Conservation (phyloP, 768 basidiomycete species). For the Exsudoporus frostii region DNA sequence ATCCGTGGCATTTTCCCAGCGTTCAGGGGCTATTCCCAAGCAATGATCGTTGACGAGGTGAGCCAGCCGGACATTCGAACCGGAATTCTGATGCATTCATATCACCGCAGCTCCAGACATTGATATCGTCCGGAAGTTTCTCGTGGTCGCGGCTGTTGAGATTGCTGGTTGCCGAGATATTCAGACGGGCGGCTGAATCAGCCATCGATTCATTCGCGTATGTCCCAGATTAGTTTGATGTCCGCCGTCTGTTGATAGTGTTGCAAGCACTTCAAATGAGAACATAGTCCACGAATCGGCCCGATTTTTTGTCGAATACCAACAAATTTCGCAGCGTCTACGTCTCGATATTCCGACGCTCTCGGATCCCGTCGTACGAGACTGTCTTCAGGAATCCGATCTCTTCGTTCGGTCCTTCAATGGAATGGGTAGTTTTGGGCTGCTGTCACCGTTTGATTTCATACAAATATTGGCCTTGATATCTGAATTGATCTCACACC, state of each 20-base stretch:
- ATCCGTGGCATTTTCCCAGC: conserved; percentile 76
- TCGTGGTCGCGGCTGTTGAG: conserved; percentile 62
- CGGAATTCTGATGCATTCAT: neutral
- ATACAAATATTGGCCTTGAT: conserved; percentile 67
- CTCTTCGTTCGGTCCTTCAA: conserved; percentile 80
- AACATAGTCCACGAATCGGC: conserved; percentile 70
- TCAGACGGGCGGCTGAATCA: conserved; percentile 61
- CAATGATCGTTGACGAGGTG: conserved; percentile 82
- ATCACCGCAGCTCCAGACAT: conserved; percentile 54
- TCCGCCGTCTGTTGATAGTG: conserved; percentile 5
- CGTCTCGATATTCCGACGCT: conserved; percentile 78
- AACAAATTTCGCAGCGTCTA: conserved; percentile 74
- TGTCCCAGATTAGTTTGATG: conserved; percentile 33
- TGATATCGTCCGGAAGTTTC: conserved; percentile 69
- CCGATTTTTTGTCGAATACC: conserved; percentile 70
- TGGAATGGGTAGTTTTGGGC: conserved; percentile 69
- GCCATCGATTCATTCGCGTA: conserved; percentile 72
- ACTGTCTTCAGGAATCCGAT: conserved; percentile 83
- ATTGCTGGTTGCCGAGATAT: conserved; percentile 59
- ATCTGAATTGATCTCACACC: conserved; percentile 69
- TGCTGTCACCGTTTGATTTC: conserved; percentile 78
- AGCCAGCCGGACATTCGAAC: conserved; percentile 25
- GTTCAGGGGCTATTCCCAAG: conserved; percentile 83
- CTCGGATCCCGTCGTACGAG: conserved; percentile 66
- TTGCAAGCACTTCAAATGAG: conserved; percentile 63